Conservation (phyloP, 768 basidiomycete genomes). For the Pleurotus giganteus region DNA sequence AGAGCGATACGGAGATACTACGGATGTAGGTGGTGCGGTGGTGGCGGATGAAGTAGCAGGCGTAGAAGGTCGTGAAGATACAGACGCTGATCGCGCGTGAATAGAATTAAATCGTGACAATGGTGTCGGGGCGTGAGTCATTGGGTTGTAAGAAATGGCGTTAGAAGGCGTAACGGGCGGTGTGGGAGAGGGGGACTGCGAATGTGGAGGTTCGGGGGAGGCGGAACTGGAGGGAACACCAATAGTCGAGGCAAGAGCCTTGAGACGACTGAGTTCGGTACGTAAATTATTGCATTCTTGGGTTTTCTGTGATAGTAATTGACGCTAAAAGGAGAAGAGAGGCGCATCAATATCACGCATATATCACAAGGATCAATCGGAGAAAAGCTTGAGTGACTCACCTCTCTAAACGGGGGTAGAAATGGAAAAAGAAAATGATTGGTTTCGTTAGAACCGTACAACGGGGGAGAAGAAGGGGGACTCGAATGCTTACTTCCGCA, state of each 20-base stretch:
- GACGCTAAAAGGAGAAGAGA: conserved; percentile 41
- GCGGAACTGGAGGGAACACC: conserved; percentile 29
- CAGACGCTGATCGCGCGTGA: conserved; percentile 59
- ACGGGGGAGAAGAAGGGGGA: conserved; percentile 11
- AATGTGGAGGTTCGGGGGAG: conserved; percentile 32
- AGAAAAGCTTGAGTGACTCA: conserved; percentile 35
- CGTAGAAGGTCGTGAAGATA: conserved; percentile 46
- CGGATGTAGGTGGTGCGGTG: conserved; percentile 38
- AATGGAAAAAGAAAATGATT: conserved; percentile 16
- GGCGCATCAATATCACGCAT: conserved; percentile 15
- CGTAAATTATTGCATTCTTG: conserved; percentile 71
- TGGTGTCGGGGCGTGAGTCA: conserved; percentile 25
- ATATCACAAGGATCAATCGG: conserved; percentile 12
- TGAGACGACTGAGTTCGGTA: conserved; percentile 60
- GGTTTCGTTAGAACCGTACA: conserved; percentile 16
- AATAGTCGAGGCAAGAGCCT: conserved; percentile 43
- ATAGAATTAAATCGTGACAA: conserved; percentile 51
- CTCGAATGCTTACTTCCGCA: conserved; percentile 58
- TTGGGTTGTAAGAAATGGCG: conserved; percentile 20
- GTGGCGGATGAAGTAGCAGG: conserved; percentile 37
- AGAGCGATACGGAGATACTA: conserved; percentile 36
- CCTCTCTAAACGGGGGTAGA: conserved; percentile 47
- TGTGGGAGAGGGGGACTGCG: conserved; percentile 32
- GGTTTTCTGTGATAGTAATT: conserved; percentile 60
- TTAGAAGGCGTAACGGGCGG: conserved; percentile 32